Evolutionary conservation across 129 eudicot genomes (phyloP).

Genomic region (Chrysanthemum lavandulifolium): DNA sequence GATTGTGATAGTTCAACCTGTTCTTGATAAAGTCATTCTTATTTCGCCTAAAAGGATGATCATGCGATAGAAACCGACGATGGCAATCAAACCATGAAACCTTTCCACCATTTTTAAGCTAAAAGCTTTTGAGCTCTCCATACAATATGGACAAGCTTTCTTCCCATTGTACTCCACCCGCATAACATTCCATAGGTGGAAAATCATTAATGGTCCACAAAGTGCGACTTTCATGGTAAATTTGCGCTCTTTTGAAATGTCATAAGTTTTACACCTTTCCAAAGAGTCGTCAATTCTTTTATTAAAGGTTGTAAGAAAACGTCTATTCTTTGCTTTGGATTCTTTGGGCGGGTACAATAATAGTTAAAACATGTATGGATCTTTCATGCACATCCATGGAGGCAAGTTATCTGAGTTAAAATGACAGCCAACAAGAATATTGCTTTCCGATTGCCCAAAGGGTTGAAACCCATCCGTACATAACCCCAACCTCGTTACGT

Average conservation of each 20-base stretch:
- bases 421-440: slow-evolving; percentile 31
- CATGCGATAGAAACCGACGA: background rate
- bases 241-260: background rate
- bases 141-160: slow-evolving; percentile 4
- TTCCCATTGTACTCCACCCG: background rate
- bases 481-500: slow-evolving; percentile 2
- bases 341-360: background rate
- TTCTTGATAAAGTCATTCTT: background rate
- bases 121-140: slow-evolving; percentile 4
- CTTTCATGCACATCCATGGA: background rate
- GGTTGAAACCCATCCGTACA: background rate
- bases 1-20: background rate
- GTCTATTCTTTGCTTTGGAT: background rate
- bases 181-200: background rate
- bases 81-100: slow-evolving; percentile 28
- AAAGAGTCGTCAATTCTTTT: slow-evolving; percentile 9
- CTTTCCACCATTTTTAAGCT: background rate
- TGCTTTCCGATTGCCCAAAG: background rate
- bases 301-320: slow-evolving; percentile 23
- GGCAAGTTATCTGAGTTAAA: slow-evolving; percentile 24
- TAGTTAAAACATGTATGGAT: too few species aligned
- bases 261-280: background rate
- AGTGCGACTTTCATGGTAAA: too few species aligned
- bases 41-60: slow-evolving; percentile 8
- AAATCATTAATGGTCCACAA: background rate